phyloP scores from a whole-genome alignment of 2,329 filamentous ascomycete species.

The Pseudocercospora macadamiae region DNA sequence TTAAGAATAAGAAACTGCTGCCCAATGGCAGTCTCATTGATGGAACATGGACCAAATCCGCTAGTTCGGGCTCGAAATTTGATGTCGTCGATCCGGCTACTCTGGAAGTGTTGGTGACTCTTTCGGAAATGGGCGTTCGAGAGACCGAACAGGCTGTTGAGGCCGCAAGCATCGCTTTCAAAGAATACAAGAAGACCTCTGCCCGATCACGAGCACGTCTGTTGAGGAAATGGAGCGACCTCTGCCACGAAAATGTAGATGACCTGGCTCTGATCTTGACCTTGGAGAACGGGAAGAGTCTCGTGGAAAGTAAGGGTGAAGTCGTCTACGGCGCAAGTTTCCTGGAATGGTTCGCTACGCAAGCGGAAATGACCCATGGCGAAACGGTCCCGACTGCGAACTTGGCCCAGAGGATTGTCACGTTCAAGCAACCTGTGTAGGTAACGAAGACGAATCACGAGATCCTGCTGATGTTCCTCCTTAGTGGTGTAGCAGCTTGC shows the following conservation, averaged over 20 bases:
- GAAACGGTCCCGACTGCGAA: constrained; percentile 29
- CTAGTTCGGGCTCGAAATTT: constrained; percentile 50
- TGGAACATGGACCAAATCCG: constrained; percentile 28
- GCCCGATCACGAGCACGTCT: constrained; percentile 30
- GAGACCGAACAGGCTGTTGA: constrained; percentile 23
- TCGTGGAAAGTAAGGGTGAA: constrained; percentile 37
- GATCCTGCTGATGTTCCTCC: background rate
- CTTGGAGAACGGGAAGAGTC: constrained; percentile 40
- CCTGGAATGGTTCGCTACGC: constrained; percentile 38
- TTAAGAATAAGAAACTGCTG: constrained; percentile 29
- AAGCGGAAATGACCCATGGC: constrained; percentile 33
- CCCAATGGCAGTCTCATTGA: constrained; percentile 29
- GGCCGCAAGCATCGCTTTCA: constrained; percentile 22
- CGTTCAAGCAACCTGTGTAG: constrained; percentile 32
- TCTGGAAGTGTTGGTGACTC: constrained; percentile 25
- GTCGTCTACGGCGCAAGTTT: constrained; percentile 37
- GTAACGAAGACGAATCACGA: background rate
- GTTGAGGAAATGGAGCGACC: constrained; percentile 36
- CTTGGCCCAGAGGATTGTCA: constrained; percentile 29
- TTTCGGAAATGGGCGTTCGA: constrained; percentile 29
- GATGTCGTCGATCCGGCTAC: constrained; percentile 31
- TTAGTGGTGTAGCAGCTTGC: constrained; percentile 31
- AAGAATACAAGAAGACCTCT: constrained; percentile 27
- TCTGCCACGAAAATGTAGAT: constrained; percentile 33
- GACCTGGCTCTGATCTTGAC: constrained; percentile 38